Base-by-base conservation (phyloP, 805 yeast species). In the Ogataea pignaliae region DNA sequence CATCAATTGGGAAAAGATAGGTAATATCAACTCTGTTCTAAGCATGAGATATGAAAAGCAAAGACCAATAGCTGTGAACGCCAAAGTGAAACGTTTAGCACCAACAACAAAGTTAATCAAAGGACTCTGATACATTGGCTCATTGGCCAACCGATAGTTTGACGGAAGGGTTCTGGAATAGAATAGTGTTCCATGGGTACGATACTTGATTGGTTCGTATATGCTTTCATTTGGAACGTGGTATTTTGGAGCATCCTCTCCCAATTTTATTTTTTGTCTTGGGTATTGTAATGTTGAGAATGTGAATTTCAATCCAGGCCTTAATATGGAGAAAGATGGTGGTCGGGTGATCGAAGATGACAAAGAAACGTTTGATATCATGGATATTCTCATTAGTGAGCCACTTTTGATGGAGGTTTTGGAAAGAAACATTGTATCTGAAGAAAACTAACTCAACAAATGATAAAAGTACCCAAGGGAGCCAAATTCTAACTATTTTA, bases 101-200 rank as follows among this genome's bases (percentile, higher is more conserved):
- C 81, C 70, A 2, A 85, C 77, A 2, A 83, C 79, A 44, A 81
- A 80, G 38, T 76, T 73, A 8, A 78, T 69, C 2, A 81, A 70
- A 0, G 89, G 88, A 0, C 85, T 79, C 40, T 71, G 76, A 54
- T 85, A 85, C 21, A 85, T 53, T 3, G 90, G 84, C 47, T 70
- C 71, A 53, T 79, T 75, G 2, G 85, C 79, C 6, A 81, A 64
- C 41, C 88, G 64, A 45, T 59, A 74, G 21, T 79, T 70, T 4
- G 67, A 57, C 6, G 81, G 81, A 18, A 85, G 57, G n/a, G 72
- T 43, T 34, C 53, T 39, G 8, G 42, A 44, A 40, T 56, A 50
- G 21, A 65, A 51, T n/a, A 54, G 48, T 1, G 67, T 53, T 2
- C 67, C 68, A 29, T 57, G 63, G 1, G 65, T 51, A 42, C 66